Percentiles rank a stretch among this genome's conserved stretches.
phyloP scores from a whole-genome alignment of 2,329 filamentous ascomycete genomes.

The Raffaelea ambrosiae region DNA sequence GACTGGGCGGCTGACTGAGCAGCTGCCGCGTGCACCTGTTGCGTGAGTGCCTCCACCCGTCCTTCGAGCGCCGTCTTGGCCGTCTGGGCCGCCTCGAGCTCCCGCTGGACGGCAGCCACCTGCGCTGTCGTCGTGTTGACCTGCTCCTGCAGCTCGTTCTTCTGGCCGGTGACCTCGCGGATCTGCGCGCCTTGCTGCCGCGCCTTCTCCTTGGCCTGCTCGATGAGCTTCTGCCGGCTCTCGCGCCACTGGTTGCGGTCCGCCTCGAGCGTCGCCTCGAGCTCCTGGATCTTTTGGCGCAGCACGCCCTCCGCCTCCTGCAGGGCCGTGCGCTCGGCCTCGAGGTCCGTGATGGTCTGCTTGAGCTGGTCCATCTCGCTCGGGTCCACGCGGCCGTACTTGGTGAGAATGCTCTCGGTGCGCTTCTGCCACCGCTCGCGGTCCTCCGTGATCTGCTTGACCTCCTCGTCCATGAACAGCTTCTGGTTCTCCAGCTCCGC shows the following conservation, averaged over 20 bases:
- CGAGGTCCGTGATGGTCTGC: conserved; percentile 58
- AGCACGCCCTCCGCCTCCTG: conserved; percentile 42
- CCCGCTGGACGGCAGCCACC: conserved; percentile 32
- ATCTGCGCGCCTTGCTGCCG: conserved; percentile 49
- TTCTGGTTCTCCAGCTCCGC: conserved; percentile 75
- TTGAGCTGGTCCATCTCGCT: conserved; percentile 87
- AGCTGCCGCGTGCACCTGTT: conserved; percentile 13
- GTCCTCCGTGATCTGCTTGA: conserved; percentile 82
- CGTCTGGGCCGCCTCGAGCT: conserved; percentile 44
- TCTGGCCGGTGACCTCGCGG: conserved; percentile 45
- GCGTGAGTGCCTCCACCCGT: conserved; percentile 15
- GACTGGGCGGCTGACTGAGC: conserved; percentile 16
- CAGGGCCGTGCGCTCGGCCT: conserved; percentile 54
- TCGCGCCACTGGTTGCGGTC: conserved; percentile 47
- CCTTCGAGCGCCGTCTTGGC: conserved; percentile 20
- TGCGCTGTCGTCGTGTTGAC: conserved; percentile 35
- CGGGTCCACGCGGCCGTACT: conserved; percentile 91
- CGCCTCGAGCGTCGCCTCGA: conserved; percentile 42
- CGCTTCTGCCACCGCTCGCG: conserved; percentile 94
- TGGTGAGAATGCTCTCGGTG: conserved; percentile 89
- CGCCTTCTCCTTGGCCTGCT: conserved; percentile 56
- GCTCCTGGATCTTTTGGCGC: conserved; percentile 43
- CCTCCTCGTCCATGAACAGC: conserved; percentile 75
- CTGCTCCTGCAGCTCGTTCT: conserved; percentile 41
- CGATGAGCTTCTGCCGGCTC: conserved; percentile 45